Percentiles rank a stretch among this genome's conserved stretches.
phyloP scores from a whole-genome alignment of 2,329 filamentous ascomycete genomes.

The Colletotrichum musae region DNA sequence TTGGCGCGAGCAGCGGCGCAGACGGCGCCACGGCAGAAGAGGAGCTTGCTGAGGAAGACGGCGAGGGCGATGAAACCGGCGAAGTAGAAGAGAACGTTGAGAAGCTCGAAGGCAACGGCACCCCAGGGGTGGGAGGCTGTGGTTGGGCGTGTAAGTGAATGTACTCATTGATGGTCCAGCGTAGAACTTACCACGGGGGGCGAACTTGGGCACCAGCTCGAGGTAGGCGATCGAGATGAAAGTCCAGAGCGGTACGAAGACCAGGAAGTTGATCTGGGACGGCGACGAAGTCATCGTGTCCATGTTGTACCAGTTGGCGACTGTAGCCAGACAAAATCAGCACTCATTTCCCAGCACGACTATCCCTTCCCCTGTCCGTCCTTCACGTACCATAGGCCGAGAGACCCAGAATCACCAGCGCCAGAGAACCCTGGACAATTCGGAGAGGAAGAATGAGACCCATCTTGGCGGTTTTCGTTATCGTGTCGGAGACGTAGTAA shows the following conservation, averaged over 20 bases:
- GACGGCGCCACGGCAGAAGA: conserved; percentile 70
- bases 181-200: conserved; percentile 54
- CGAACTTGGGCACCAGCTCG: conserved; percentile 63
- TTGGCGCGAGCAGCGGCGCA: conserved; percentile 70
- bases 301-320: conserved; percentile 72
- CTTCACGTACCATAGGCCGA: conserved; percentile 63
- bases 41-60: conserved; percentile 68
- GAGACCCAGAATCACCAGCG: conserved; percentile 62
- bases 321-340: conserved; percentile 53
- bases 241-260: conserved; percentile 69
- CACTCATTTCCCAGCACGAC: not conserved
- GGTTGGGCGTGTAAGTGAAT: conserved; percentile 5
- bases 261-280: conserved; percentile 69
- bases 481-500: conserved; percentile 29
- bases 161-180: no score
- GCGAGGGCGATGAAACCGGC: conserved; percentile 71
- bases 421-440: conserved; percentile 61
- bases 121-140: conserved; percentile 64
- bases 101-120: conserved; percentile 63
- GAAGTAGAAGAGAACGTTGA: conserved; percentile 72
- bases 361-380: not conserved
- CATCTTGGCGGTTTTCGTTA: conserved; percentile 52
- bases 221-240: conserved; percentile 69
- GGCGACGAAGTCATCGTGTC: conserved; percentile 70
- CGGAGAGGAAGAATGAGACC: conserved; percentile 60